These are phyloP conservation scores for Phialophora macrospora DNA, from an alignment of 2,329 filamentous ascomycete species.

Conservation along the genomic window DNA sequence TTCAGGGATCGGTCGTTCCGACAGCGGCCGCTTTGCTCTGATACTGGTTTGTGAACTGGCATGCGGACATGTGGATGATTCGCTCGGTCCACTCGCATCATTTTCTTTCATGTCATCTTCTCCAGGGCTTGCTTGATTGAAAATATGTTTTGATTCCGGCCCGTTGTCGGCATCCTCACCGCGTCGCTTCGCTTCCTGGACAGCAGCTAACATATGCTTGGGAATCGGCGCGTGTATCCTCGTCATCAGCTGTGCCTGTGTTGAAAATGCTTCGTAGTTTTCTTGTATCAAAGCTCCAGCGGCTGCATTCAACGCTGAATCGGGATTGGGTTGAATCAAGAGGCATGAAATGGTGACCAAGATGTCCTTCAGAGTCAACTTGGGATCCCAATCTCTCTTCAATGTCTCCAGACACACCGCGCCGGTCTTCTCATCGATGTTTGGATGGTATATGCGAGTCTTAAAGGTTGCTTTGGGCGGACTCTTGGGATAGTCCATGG, in stretches of 20 bases:
- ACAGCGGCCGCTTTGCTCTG: constrained; percentile 51
- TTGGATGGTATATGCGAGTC: constrained; percentile 68
- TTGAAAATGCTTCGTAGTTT: constrained; percentile 62
- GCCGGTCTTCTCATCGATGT: constrained; percentile 66
- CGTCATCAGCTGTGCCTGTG: constrained; percentile 65
- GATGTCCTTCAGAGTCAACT: constrained; percentile 63
- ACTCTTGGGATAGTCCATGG: constrained; percentile 50
- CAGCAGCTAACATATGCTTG: constrained; percentile 49
- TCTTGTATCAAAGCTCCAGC: constrained; percentile 64
- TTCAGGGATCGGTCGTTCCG: constrained; percentile 46
- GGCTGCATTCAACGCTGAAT: constrained; percentile 66
- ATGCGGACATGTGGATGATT: constrained; percentile 38
- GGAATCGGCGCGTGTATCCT: constrained; percentile 65
- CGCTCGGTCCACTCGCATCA: constrained; percentile 50
- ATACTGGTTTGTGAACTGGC: constrained; percentile 40
- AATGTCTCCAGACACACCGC: constrained; percentile 68
- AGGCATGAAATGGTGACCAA: constrained; percentile 65
- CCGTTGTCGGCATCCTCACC: constrained; percentile 54
- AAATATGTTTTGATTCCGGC: constrained; percentile 8
- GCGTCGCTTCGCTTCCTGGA: constrained; percentile 59
- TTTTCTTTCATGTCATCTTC: constrained; percentile 56
- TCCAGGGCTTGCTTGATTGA: constrained; percentile 31
- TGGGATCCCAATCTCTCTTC: constrained; percentile 66
- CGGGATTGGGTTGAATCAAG: constrained; percentile 67
- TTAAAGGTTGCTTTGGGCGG: constrained; percentile 64